A percentile compares a stretch with the other conserved stretches of the same genome.
These are phyloP conservation scores for Raffaelea arxii DNA, from an alignment of 2,329 filamentous ascomycete species.

Conservation along the genomic window DNA sequence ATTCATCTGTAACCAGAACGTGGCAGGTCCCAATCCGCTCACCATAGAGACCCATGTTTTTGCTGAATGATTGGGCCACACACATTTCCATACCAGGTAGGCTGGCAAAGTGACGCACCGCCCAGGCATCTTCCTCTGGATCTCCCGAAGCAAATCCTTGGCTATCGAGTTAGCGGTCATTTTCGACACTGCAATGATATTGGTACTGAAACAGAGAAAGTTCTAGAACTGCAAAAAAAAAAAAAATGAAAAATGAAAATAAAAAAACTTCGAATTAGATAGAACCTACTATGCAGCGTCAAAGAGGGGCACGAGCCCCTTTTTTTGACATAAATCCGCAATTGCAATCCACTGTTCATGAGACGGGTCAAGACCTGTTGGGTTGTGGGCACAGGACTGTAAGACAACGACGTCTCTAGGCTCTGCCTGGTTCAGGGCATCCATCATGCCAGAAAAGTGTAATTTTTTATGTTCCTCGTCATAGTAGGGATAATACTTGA, in stretches of 20 bases:
- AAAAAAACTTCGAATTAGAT: background rate
- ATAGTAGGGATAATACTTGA: slow-evolving; percentile 2
- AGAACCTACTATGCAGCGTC: background rate
- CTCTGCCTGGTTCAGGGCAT: background rate
- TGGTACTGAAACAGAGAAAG: no score
- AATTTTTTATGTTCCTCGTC: background rate
- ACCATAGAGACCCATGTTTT: slow-evolving; percentile 3
- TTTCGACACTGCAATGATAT: no score
- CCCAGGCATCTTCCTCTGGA: slow-evolving; percentile 1
- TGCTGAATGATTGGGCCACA: slow-evolving; percentile 3
- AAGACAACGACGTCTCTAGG: background rate
- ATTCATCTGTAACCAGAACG: background rate
- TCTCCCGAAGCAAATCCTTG: slow-evolving; percentile 2
- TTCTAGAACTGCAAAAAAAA: no score
- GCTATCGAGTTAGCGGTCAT: no score
- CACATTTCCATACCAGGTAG: background rate
- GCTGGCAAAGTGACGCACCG: slow-evolving; percentile 1
- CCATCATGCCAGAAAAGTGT: background rate
- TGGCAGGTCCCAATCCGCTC: slow-evolving; percentile 1
- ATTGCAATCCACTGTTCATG: background rate
- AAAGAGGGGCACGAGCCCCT: background rate
- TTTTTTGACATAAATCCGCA: background rate
- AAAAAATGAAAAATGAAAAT: background rate
- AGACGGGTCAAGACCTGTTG: background rate
- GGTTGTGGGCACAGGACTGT: background rate